A percentile compares a stretch with the other conserved stretches of the same genome.
phyloP scores from a whole-genome alignment of 1,139 yeast genomes.

The Saccharomyces hybrid region DNA sequence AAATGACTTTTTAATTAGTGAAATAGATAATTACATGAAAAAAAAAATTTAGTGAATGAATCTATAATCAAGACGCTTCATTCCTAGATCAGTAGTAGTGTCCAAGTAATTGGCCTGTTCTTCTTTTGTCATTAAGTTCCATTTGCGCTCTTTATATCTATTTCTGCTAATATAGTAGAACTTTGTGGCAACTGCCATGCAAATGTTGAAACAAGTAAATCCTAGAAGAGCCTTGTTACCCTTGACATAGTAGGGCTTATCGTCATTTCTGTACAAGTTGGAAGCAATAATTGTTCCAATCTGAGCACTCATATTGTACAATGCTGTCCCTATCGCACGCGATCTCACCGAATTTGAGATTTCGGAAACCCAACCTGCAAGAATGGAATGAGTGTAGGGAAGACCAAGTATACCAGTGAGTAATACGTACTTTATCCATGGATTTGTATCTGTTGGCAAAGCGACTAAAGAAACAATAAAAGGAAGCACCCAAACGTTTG shows the following conservation, averaged over 20 bases:
- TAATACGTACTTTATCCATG: conserved; percentile 47
- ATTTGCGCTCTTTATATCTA: conserved; percentile 32
- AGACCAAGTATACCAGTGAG: conserved; percentile 40
- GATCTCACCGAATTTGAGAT: conserved; percentile 53
- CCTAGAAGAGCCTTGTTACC: conserved; percentile 46
- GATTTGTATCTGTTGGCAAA: conserved; percentile 42
- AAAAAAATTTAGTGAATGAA: conserved; percentile 13
- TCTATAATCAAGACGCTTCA: conserved; percentile 40
- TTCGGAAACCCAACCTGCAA: conserved; percentile 53
- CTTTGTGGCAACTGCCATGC: conserved; percentile 28
- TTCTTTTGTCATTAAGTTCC: conserved; percentile 38
- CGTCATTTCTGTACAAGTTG: conserved; percentile 49
- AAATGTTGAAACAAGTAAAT: conserved; percentile 30
- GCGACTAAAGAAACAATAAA: conserved; percentile 40
- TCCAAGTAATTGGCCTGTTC: conserved; percentile 36
- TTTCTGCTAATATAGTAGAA: conserved; percentile 39
- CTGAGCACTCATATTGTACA: conserved; percentile 58
- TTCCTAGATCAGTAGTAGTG: conserved; percentile 39
- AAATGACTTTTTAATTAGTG: neutral
- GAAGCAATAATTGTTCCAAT: conserved; percentile 37
- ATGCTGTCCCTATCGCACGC: conserved; percentile 52
- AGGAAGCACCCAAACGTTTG: conserved; percentile 39
- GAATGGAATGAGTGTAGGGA: conserved; percentile 43
- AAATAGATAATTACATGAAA: neutral
- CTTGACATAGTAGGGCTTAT: conserved; percentile 49